Evolutionary conservation across 1,284 basidiomycete genomes (phyloP).

Genomic region (Phellopilus nigrolimitatus): DNA sequence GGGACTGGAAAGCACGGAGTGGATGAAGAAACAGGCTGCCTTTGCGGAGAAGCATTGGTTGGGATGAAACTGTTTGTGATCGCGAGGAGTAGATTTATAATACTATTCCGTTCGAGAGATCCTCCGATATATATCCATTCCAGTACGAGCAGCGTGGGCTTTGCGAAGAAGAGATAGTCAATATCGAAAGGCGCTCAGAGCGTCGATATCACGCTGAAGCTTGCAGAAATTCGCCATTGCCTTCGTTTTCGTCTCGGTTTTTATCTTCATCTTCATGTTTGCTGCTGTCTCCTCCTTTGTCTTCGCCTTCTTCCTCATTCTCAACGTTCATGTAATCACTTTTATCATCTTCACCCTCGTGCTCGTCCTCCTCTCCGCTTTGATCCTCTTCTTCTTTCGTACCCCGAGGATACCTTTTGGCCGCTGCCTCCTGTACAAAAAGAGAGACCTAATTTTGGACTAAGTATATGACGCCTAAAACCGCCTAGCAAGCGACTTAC

Average conservation of each 20-base stretch:
- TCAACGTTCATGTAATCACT: too few species aligned
- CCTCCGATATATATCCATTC: not conserved
- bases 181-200: too few species aligned
- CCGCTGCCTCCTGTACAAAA: slow-evolving; percentile 2
- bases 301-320: too few species aligned
- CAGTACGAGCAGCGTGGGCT: too few species aligned
- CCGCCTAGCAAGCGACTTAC: not conserved
- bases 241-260: too few species aligned
- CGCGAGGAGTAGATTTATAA: not conserved
- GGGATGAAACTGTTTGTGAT: not conserved
- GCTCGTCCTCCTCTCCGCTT: not conserved
- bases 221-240: too few species aligned
- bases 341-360: not conserved
- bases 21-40: slow-evolving; percentile 1
- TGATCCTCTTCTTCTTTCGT: not conserved
- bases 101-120: not conserved
- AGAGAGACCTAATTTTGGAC: slow-evolving; percentile 1
- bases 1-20: slow-evolving; percentile 5
- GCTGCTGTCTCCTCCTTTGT: too few species aligned
- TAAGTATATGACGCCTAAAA: not conserved
- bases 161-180: too few species aligned
- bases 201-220: too few species aligned
- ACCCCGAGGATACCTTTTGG: not conserved
- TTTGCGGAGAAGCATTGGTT: slow-evolving; percentile 16
- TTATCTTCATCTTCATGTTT: too few species aligned